phyloP scores from a whole-genome alignment of 345 rosid species.

The Angophora floribunda region DNA sequence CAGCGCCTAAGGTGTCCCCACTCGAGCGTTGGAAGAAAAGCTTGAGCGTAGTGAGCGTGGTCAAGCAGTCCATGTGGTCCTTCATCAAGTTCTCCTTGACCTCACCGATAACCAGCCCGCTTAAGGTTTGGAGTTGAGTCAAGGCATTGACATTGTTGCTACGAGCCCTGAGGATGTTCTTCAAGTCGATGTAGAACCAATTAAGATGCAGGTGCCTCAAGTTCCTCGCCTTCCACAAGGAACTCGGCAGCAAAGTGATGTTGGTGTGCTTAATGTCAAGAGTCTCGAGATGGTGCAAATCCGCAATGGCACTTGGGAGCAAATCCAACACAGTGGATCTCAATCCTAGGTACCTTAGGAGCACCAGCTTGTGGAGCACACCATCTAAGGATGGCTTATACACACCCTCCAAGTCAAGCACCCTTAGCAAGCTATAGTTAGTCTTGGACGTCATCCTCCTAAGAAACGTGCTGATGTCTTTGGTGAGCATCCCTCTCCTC shows the following conservation, averaged over 20 bases:
- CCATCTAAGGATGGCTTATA: slow-evolving; percentile 5
- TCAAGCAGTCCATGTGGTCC: neutral
- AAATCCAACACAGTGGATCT: slow-evolving; percentile 7
- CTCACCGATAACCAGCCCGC: neutral
- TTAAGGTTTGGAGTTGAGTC: neutral
- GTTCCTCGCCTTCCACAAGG: neutral
- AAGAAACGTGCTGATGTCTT: neutral
- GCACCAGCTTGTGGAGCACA: neutral
- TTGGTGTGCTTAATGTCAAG: slow-evolving; percentile 12
- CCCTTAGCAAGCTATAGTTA: neutral
- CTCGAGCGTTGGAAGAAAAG: neutral
- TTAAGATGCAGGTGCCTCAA: neutral
- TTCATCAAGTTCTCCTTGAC: rapidly evolving
- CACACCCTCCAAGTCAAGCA: slow-evolving; percentile 12
- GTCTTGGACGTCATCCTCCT: neutral
- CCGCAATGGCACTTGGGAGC: neutral
- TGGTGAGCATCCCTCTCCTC: neutral
- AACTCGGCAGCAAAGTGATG: neutral
- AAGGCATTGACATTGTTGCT: neutral
- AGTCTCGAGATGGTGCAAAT: neutral
- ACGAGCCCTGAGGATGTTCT: neutral
- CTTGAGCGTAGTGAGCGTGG: neutral
- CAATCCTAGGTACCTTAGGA: slow-evolving; percentile 14
- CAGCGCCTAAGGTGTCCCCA: rapidly evolving
- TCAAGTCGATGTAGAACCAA: neutral